A percentile compares a stretch with the other conserved stretches of the same genome.
These are phyloP conservation scores for Clonostachys sp. DNA, from an alignment of 2,329 filamentous ascomycete genomes.

Conservation along the genomic window DNA sequence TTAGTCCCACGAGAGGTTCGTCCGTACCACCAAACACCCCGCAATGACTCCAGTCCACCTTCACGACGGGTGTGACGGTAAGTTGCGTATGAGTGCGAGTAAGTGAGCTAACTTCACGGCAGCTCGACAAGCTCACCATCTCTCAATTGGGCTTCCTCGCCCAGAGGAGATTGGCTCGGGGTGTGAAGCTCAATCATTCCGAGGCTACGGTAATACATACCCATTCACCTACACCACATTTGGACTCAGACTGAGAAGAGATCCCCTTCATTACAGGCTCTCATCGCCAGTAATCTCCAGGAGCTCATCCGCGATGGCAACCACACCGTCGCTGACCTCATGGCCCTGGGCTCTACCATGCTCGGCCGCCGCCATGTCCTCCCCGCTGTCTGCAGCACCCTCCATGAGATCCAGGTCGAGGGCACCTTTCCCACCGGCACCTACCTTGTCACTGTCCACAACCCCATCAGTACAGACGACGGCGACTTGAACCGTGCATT, in stretches of 20 bases:
- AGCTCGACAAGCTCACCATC: constrained; percentile 96
- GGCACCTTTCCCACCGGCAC: constrained; percentile 89
- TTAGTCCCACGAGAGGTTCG: constrained; percentile 43
- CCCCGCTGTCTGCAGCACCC: constrained; percentile 72
- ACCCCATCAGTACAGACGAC: constrained; percentile 81
- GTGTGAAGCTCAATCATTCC: constrained; percentile 83
- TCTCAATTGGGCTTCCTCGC: constrained; percentile 84
- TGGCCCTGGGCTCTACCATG: constrained; percentile 87
- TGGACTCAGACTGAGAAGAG: neutral
- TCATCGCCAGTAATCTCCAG: constrained; percentile 86
- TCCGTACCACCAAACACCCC: constrained; percentile 4
- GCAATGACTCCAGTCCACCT: neutral
- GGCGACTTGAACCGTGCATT: constrained; percentile 82
- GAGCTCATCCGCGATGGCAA: constrained; percentile 97
- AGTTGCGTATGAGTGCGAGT: too few relatives aligned
- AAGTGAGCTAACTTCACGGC: neutral
- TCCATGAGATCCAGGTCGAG: constrained; percentile 86
- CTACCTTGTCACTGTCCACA: constrained; percentile 90
- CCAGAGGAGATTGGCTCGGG: constrained; percentile 81
- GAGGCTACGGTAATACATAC: constrained; percentile 68
- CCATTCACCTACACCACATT: neutral
- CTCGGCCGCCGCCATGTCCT: constrained; percentile 89
- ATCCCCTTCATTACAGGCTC: constrained; percentile 45
- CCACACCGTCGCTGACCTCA: constrained; percentile 88
- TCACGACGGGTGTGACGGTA: too few relatives aligned